Base-by-base conservation (phyloP, 2,329 filamentous ascomycete genomes). In the Aspergillus pseudoterreus region DNA sequence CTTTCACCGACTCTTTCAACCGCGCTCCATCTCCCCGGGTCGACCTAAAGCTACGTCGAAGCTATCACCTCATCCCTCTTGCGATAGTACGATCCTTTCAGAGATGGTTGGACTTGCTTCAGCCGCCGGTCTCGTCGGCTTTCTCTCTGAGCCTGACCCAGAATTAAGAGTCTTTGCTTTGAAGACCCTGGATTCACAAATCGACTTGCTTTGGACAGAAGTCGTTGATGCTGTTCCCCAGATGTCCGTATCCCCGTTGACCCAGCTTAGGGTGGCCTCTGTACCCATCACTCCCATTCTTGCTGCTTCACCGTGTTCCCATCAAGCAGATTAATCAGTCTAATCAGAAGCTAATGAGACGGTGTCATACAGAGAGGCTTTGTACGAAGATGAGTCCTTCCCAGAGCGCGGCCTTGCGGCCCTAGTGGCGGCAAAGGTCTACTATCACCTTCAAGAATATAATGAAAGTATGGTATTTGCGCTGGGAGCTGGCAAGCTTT, bases 391-490 rank as follows among this genome's bases (percentile, higher is more conserved):
- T 76, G 90, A 96, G 65, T 82, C 83, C 54, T 99, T 99, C 67
- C 88, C 92, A 45, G 88, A 99, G 72, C 90, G 92, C 66, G 89
- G 94, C 71, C 86, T 99, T 51, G 94, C 94, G 50, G 94, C 94
- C 49, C 82, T 99, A 45, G 91, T 99, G 49, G 88, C 95, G 41
- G 88, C 94, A 63, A 99, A 99, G 81, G 91, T 97, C 61, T 99
- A 97, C 78, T 99, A 97, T 70, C 94, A 99, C 70, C 85, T 99
- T 48, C 91, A 96, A 75, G 94, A 94, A 71, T 99, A 99, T 78
- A 94, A 96, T 70, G 94, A 99, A 78, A 96, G 92, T 74, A 97
- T 99, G 92, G 88, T 90, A 47, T 97, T 99, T 73, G 94, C 94
- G 57, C 83, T 99, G 43, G 92, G 91, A 53, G 92, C 94, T 21